phyloP scores from a whole-genome alignment of 306 rosid species.

The Cicer pinnatifidum region DNA sequence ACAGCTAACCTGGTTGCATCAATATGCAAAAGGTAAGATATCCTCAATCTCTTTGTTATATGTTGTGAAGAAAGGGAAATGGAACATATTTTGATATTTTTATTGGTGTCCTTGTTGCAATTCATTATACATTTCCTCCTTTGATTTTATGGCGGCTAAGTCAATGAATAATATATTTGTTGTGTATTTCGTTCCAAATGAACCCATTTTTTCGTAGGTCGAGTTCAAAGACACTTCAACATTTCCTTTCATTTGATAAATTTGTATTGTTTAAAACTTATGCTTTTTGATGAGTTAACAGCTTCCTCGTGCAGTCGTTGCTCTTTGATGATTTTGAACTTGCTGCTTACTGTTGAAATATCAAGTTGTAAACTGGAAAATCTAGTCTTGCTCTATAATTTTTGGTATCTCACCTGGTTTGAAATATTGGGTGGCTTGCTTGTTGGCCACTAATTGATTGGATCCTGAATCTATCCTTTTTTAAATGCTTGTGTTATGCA shows the following conservation, averaged over 20 bases:
- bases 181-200: slow-evolving; percentile 16
- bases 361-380: slow-evolving; percentile 20
- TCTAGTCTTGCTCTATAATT: slow-evolving; percentile 22
- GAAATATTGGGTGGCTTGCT: slow-evolving; percentile 31
- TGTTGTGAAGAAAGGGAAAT: slow-evolving; percentile 32
- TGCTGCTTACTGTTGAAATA: slow-evolving; percentile 15
- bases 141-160: slow-evolving; percentile 20
- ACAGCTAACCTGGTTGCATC: slow-evolving; percentile 82
- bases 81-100: slow-evolving; percentile 14
- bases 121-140: slow-evolving; percentile 15
- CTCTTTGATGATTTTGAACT: slow-evolving; percentile 13
- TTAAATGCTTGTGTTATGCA: slow-evolving; percentile 47
- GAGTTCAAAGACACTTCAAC: slow-evolving; percentile 12
- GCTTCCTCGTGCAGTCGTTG: slow-evolving; percentile 4
- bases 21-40: slow-evolving; percentile 78
- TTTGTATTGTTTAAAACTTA: slow-evolving; percentile 20
- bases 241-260: slow-evolving; percentile 14
- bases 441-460: slow-evolving; percentile 20
- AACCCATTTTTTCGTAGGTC: slow-evolving; percentile 24
- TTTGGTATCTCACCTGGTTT: slow-evolving; percentile 6
- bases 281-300: slow-evolving; percentile 33
- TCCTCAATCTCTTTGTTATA: slow-evolving; percentile 32
- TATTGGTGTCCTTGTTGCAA: slow-evolving; percentile 20
- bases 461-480: not conserved
- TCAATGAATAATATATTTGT: not conserved